These are phyloP conservation scores for Porpolomopsis calyptriformis DNA, from an alignment of 768 basidiomycete species.

Conservation along the genomic window DNA sequence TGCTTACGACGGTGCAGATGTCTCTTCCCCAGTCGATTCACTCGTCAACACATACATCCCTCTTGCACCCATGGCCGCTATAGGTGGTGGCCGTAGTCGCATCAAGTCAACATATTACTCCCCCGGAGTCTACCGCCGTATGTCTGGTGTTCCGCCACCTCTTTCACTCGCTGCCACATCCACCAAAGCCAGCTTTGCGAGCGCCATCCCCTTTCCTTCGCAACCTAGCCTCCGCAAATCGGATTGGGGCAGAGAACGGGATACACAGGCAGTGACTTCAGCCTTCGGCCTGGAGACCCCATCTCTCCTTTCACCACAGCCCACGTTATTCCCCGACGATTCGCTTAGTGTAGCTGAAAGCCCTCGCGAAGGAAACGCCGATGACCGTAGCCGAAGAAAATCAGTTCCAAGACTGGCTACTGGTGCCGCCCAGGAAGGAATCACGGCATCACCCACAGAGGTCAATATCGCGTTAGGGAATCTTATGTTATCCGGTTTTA, in stretches of 20 bases:
- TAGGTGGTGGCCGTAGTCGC: slow-evolving; percentile 43
- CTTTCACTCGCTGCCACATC: slow-evolving; percentile 10
- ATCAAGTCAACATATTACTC: slow-evolving; percentile 64
- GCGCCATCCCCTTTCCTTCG: slow-evolving; percentile 27
- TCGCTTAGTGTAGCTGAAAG: slow-evolving; percentile 40
- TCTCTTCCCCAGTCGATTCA: slow-evolving; percentile 30
- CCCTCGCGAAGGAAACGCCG: slow-evolving; percentile 19
- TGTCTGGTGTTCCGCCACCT: slow-evolving; percentile 34
- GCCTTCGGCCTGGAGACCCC: slow-evolving; percentile 30
- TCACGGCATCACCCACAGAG: slow-evolving; percentile 18
- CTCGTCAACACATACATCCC: slow-evolving; percentile 19
- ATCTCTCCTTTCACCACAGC: slow-evolving; percentile 37
- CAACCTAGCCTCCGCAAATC: slow-evolving; percentile 29
- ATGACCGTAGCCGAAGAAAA: slow-evolving; percentile 19
- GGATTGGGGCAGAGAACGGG: slow-evolving; percentile 34
- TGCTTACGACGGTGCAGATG: slow-evolving; percentile 47
- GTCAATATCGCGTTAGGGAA: slow-evolving; percentile 41
- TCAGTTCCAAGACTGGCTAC: slow-evolving; percentile 18
- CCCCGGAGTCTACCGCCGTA: slow-evolving; percentile 42
- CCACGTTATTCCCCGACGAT: slow-evolving; percentile 63
- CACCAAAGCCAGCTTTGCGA: slow-evolving; percentile 8
- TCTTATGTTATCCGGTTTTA: slow-evolving; percentile 54
- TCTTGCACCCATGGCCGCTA: slow-evolving; percentile 18
- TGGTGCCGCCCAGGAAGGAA: neutral
- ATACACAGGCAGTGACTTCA: slow-evolving; percentile 27